A percentile compares a stretch with the other conserved stretches of the same genome.
phyloP scores from a whole-genome alignment of 495 filamentous ascomycete genomes.

The Platismatia glauca region DNA sequence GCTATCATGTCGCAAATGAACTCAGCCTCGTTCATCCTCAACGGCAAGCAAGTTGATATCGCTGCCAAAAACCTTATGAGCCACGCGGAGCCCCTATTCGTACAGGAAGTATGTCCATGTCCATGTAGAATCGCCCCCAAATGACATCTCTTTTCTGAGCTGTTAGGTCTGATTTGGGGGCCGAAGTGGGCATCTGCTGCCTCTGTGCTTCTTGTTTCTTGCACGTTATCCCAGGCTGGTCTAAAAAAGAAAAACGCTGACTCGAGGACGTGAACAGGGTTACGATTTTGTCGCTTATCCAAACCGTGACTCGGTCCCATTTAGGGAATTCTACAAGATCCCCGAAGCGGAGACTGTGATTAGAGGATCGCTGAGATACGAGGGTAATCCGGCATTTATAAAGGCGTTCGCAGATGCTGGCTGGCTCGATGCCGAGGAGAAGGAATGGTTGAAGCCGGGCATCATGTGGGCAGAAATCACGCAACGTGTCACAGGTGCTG shows the following conservation, averaged over 20 bases:
- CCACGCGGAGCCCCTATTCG: slow-evolving; percentile 78
- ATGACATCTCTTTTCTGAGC: no score
- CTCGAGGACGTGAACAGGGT: slow-evolving; percentile 72
- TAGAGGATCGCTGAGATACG: slow-evolving; percentile 24
- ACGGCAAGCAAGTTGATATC: slow-evolving; percentile 60
- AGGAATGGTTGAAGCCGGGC: slow-evolving; percentile 13
- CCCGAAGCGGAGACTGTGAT: slow-evolving; percentile 21
- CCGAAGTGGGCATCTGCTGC: no score
- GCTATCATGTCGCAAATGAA: slow-evolving; percentile 82
- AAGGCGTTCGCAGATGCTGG: slow-evolving; percentile 22
- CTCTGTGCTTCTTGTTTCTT: no score
- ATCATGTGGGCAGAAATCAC: slow-evolving; percentile 13
- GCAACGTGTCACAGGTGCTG: slow-evolving; percentile 9
- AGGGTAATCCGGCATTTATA: slow-evolving; percentile 23
- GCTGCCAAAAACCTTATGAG: slow-evolving; percentile 67
- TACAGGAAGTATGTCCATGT: no score
- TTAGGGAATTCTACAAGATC: slow-evolving; percentile 71
- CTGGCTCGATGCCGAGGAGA: slow-evolving; percentile 15
- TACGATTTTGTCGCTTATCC: slow-evolving; percentile 91
- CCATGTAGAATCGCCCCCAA: no score
- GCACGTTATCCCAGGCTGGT: no score
- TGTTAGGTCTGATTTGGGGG: no score
- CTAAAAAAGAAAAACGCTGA: no score
- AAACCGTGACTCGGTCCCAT: slow-evolving; percentile 82
- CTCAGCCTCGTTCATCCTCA: slow-evolving; percentile 69